These are phyloP conservation scores for Magnusiomyces suaveolens DNA, from an alignment of 1,139 yeast genomes.

Conservation along the genomic window DNA sequence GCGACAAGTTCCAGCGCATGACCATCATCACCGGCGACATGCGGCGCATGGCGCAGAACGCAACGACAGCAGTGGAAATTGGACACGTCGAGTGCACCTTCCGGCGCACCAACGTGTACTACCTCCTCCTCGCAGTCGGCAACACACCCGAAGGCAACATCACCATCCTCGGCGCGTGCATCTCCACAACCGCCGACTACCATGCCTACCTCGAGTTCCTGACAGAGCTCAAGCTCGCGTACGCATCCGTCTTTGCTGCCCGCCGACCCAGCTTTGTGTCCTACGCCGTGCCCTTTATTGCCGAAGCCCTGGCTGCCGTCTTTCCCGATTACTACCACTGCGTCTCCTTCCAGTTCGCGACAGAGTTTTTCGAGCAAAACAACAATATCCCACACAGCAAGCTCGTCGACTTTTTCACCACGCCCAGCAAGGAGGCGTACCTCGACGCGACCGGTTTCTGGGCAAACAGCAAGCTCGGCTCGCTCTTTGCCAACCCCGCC, in stretches of 20 bases:
- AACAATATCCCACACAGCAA: not conserved
- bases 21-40: conserved; percentile 3
- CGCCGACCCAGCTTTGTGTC: not conserved
- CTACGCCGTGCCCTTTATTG: not conserved
- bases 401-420: not conserved
- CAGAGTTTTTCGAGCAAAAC: not conserved
- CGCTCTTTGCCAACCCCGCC: not conserved
- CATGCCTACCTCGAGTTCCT: conserved; percentile 1
- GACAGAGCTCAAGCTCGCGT: conserved; percentile 1
- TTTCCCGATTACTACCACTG: conserved; percentile 1
- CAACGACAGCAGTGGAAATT: not conserved
- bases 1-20: not conserved
- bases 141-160: conserved; percentile 3
- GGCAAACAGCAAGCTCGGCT: not conserved
- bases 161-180: not conserved
- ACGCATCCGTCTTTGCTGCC: not conserved
- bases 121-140: conserved; percentile 2
- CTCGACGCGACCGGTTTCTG: not conserved
- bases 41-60: conserved; percentile 4
- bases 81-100: not conserved
- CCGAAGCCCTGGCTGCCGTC: not conserved
- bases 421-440: not conserved
- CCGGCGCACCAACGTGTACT: not conserved
- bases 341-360: not conserved
- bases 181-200: not conserved